Evolutionary conservation across 2,329 filamentous ascomycete genomes (phyloP), one percentile per base, ranked within the genome.

Genomic region (Chaetomium sp.): DNA sequence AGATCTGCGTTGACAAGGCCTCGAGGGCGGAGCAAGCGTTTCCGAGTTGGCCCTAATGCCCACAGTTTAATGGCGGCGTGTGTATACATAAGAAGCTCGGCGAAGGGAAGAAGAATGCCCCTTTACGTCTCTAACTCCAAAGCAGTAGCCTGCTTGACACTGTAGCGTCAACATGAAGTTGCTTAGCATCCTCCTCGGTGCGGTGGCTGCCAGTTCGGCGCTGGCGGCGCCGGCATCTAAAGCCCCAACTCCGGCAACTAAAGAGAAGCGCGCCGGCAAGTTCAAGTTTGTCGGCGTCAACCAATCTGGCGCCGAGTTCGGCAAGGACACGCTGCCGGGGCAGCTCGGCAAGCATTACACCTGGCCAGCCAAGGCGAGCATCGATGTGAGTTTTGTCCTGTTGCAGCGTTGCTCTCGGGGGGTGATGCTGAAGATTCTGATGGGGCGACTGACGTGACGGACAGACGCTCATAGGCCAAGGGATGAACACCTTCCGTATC

Each of bases 281-380:
- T 74, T 80, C 69, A 77, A 76, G 65, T 80, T 76, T 73, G 73
- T 80, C 60, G 80, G 80, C 62, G 74, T 78, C 65, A 81, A 81
- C 70, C 73, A 80, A 70, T 74, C 78, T 21, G 86, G 86, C 35
- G 87, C 85, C 56, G 89, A 91, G 73, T 91, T 90, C 64, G 88
- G 87, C 38, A 76, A 83, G 65, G 76, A 72, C n/a, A 80, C 76
- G 70, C 55, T 79, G 85, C 49, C 87, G 87, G 0, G 88, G 87
- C 21, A 73, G 74, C 0, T 83, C 71, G 83, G 82, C 67, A 87
- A 75, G 12, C 83, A 90, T 69, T 91, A 84, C 75, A 87, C 77
- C 66, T 91, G 86, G 80, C 87, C 87, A 2, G 79, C 84, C 55
- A 74, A 81, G 21, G 74, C 76, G 3, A 74, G 79, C 16, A 81